Base-by-base conservation (phyloP, 331 rosid species). In the Acacia pycnantha region DNA sequence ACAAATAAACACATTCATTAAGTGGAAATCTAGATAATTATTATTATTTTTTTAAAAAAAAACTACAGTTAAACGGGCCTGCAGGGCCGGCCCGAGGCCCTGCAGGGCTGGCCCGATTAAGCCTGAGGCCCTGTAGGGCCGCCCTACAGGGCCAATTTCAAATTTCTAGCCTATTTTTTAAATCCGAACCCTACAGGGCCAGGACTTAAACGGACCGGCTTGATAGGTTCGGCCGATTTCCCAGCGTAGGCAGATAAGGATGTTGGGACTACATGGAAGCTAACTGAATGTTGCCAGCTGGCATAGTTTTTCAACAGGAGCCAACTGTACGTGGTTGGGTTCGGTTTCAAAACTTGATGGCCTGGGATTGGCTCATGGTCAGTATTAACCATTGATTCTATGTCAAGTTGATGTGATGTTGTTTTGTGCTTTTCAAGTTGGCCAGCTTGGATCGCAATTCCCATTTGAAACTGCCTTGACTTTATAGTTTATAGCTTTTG, bases 211-310 rank as follows among this genome's bases (percentile, higher is more conserved):
- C n/a, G n/a, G n/a, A n/a, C n/a, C n/a, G n/a, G n/a, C n/a, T n/a
- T n/a, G n/a, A n/a, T n/a, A n/a, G n/a, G n/a, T n/a, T n/a, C n/a
- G n/a, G n/a, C n/a, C n/a, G n/a, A n/a, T n/a, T n/a, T n/a, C n/a
- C n/a, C n/a, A n/a, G n/a, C n/a, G n/a, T n/a, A n/a, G 35, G 35
- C 53, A 48, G 86, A 84, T 81, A 84, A 84, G 84, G 77, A 70
- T 62, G 50, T 54, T 1, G 54, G 43, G 11, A 24, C 19, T 26
- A 76, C 58, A 79, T 21, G 86, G 92, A 88, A 86, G 83, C 50
- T 82, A 41, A 90, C 66, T 21, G 79, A 88, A 80, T 70, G 80
- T 80, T 77, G 12, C n/a, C n/a, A n/a, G 80, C 80, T 82, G 29
- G 13, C 21, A 8, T 22, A 69, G 44, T 4, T 48, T 70, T 68